Base-by-base conservation (phyloP, 768 basidiomycete species). In the Calocera cornea region DNA sequence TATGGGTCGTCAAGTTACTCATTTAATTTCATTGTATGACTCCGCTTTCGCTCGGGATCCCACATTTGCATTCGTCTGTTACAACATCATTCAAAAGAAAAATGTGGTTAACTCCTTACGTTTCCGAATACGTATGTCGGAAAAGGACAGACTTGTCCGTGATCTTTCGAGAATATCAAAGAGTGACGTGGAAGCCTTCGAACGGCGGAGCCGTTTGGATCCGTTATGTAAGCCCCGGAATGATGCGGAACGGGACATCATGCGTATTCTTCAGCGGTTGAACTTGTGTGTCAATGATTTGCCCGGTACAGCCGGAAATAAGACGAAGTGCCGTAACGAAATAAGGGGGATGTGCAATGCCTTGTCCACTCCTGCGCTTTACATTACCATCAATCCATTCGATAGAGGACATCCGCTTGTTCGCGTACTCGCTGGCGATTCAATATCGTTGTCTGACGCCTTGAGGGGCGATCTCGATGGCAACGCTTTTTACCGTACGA, bases 351-450 rank as follows among this genome's bases (percentile, higher is more conserved):
- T 80, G 22, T 79, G 76, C 41, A 72, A 74, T 5, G 69, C 73
- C 0, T 67, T 75, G 27, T 79, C 81, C 0, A 16, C 79, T 1
- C 80, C 80, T 1, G 76, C 70, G 22, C 79, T 82, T 31, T 83
- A 74, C 68, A 67, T 83, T 1, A 83, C 81, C 0, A 76, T 81
- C 2, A 82, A 83, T 73, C 81, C 81, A 19, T 75, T 77, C 17
- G 80, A 80, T 66, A 70, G 78, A 0, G 75, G 78, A 38, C 80
- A 78, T 71, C 81, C 80, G 0, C 1, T 83, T 1, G 75, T 83
- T 0, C 76, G 77, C 36, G 75, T 82, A 64, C 64, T 82, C 0
- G 73, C 75, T 0, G 80, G 81, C 0, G 33, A n/a, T n/a, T 22
- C 1, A 75, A 80, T 0, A 76, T 80, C 8, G 73, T 80, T 67